A percentile compares a stretch with the other conserved stretches of the same genome.
phyloP scores from a whole-genome alignment of 2,329 filamentous ascomycete species.

The Botryotinia globosa region DNA sequence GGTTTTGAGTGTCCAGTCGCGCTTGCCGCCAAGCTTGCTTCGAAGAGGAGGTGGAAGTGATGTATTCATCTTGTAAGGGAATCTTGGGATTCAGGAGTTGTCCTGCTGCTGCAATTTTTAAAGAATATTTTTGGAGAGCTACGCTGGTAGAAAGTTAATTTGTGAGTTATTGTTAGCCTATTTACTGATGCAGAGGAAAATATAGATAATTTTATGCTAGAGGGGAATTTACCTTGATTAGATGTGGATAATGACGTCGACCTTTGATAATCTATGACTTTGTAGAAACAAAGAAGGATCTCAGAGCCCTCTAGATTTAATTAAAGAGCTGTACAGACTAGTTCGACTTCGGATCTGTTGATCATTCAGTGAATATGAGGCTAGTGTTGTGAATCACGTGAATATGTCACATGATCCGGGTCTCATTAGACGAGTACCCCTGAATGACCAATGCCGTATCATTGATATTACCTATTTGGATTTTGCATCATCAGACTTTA shows the following conservation, averaged over 20 bases:
- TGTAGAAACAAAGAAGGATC: too few species aligned
- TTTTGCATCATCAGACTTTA: not conserved
- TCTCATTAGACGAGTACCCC: not conserved
- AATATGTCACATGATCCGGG: not conserved
- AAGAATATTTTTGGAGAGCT: rapidly evolving
- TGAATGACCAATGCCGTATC: not conserved
- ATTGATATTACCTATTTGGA: not conserved
- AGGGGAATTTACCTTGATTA: not conserved
- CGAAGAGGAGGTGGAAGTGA: not conserved
- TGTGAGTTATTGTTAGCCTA: not conserved
- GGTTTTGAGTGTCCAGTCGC: not conserved
- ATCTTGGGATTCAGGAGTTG: rapidly evolving
- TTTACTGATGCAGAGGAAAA: too few species aligned
- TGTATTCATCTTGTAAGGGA: not conserved
- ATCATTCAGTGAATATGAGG: not conserved
- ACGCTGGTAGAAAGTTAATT: not conserved
- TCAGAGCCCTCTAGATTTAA: not conserved
- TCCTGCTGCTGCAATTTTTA: not conserved
- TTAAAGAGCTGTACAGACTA: not conserved
- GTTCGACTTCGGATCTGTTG: not conserved
- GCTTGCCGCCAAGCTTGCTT: not conserved
- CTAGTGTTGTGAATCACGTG: not conserved
- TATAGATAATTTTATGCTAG: not conserved
- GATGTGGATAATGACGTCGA: not conserved
- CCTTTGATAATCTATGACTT: not conserved